Conservation (phyloP, 164 flowering plant species). For the Pachysandra terminalis region DNA sequence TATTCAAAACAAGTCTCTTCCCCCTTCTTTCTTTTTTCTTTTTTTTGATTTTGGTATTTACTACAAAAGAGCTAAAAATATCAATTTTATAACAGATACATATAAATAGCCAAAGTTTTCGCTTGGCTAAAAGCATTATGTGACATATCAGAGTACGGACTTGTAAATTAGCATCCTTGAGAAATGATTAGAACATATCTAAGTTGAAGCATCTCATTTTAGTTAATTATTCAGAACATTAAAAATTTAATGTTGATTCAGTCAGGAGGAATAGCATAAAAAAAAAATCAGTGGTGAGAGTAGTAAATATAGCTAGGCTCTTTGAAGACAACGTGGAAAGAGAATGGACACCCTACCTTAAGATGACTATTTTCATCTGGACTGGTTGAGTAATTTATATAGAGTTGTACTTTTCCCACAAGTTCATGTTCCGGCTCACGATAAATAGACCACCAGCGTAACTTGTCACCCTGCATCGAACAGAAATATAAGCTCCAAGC, state of each 20-base stretch:
- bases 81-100: too few species aligned
- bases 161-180: background rate
- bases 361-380: slow-evolving; percentile 65
- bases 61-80: too few species aligned
- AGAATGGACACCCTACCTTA: slow-evolving; percentile 43
- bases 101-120: too few species aligned
- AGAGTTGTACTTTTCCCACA: slow-evolving; percentile 80
- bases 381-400: slow-evolving; percentile 66
- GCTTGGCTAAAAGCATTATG: too few species aligned
- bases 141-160: too few species aligned
- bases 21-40: too few species aligned
- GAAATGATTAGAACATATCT: background rate
- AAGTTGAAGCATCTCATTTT: too few species aligned
- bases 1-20: too few species aligned
- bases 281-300: too few species aligned
- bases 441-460: slow-evolving; percentile 96
- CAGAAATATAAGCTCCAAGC: slow-evolving; percentile 9
- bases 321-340: background rate
- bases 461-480: slow-evolving; percentile 75
- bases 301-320: background rate
- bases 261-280: too few species aligned
- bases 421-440: slow-evolving; percentile 88
- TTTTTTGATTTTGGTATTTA: too few species aligned
- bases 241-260: too few species aligned
- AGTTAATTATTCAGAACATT: background rate